A percentile compares a stretch with the other conserved stretches of the same genome.
Evolutionary conservation across 129 eudicot genomes (phyloP).

Genomic region (Pittosporum tobira): DNA sequence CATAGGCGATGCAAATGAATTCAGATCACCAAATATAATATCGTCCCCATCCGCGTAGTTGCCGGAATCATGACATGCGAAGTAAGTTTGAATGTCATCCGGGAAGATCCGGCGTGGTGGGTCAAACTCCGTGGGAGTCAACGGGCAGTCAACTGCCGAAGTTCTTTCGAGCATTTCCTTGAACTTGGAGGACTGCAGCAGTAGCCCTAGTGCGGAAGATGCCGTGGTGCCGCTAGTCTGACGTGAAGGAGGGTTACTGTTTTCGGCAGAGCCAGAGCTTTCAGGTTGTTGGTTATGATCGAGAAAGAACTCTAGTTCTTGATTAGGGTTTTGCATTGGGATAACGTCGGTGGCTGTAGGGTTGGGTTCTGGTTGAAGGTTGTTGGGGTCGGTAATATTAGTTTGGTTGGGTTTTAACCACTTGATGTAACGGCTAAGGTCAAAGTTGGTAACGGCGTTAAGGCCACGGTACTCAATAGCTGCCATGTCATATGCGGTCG

Average conservation of each 20-base stretch:
- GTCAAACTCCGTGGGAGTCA: conserved; percentile 27
- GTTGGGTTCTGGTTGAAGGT: conserved; percentile 20
- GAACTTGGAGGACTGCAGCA: conserved; percentile 55
- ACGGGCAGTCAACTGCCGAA: conserved; percentile 28
- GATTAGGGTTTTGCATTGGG: conserved; percentile 17
- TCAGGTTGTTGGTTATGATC: conserved; percentile 26
- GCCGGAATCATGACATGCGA: conserved; percentile 50
- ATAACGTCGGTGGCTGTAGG: neutral
- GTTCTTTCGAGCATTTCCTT: conserved; percentile 55
- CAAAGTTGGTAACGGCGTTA: conserved; percentile 92
- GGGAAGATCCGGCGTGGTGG: conserved; percentile 64
- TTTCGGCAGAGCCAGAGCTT: conserved; percentile 42
- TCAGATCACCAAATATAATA: conserved; percentile 39
- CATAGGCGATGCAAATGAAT: conserved; percentile 38
- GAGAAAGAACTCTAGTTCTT: conserved; percentile 22
- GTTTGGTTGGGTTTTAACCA: conserved; percentile 38
- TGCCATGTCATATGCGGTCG: conserved; percentile 93
- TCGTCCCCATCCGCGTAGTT: conserved; percentile 48
- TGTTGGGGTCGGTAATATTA: conserved; percentile 21
- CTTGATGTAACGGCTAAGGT: conserved; percentile 80
- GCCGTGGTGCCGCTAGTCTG: conserved; percentile 22
- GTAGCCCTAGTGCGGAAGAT: conserved; percentile 54
- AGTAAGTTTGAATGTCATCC: conserved; percentile 69
- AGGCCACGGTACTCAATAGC: conserved; percentile 82
- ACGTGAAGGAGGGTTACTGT: conserved; percentile 19